Evolutionary conservation across 805 yeast genomes (phyloP), one percentile per base, ranked within the genome.

Genomic region (Lipomyces starkeyi): DNA sequence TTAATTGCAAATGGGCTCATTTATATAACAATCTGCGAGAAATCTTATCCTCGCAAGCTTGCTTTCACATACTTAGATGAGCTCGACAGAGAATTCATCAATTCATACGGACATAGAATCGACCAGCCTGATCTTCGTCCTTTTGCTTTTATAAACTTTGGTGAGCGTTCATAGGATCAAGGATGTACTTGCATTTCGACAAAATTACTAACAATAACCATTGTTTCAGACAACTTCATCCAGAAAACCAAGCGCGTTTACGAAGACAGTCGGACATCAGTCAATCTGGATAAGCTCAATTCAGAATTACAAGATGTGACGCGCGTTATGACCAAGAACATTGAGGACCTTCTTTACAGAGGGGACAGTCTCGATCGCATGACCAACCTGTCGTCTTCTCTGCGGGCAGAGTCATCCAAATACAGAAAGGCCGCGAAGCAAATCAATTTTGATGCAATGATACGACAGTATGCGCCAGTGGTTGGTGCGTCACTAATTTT

Each of bases 261-360:
- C 78, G 92, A 91, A 73, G 98, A 95, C 78, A 91, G 93, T 68
- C 85, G 97, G 69, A 97, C 97, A 0, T 94, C 92, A 69, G 88
- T 89, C 56, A 93, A 93, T 74, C 81, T 95, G 74, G 98, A 94
- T 80, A 88, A 87, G 77, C 81, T 94, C 71, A 93, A 94, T 78
- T 85, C 86, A 59, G 99, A 95, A 74, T 82, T 95, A 72, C 92
- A 90, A 61, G 99, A 96, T 75, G 99, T 95, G 59, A 93, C 94
- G 74, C 88, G 91, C 71, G 96, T 95, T 66, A 91, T 95, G 97
- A 92, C 97, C 68, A 94, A 94, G 75, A 95, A 95, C 78, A 95
- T 95, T 67, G 98, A 95, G 78, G 99, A 95, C 79, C 82, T 95
- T 72, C 83, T 95, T 52, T 93, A 94, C 79, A 85, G 99, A 76